Percentiles rank a stretch among this genome's conserved stretches.
phyloP scores from a whole-genome alignment of 2,329 filamentous ascomycete species.

The Phialophora expanda region DNA sequence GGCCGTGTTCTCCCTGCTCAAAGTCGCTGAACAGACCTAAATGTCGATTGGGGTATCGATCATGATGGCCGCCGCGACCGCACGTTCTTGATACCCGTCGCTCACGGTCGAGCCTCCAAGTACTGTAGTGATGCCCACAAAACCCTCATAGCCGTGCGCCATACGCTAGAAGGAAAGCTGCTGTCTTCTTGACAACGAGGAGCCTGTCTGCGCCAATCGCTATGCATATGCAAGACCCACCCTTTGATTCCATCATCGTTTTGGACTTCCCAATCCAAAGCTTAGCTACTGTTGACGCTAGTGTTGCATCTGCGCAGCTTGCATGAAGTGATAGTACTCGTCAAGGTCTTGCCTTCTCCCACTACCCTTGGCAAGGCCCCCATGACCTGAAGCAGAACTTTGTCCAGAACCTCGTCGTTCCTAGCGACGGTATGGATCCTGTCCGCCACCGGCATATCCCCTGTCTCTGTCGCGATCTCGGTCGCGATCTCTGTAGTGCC shows the following conservation, averaged over 20 bases:
- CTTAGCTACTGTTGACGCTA: neutral
- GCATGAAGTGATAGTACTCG: neutral
- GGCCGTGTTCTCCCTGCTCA: neutral
- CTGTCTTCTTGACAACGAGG: neutral
- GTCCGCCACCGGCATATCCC: slow-evolving; percentile 23
- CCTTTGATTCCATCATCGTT: neutral
- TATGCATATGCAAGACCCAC: slow-evolving; percentile 24
- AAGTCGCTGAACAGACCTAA: neutral
- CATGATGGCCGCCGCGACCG: neutral
- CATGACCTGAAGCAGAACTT: neutral
- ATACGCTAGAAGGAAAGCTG: slow-evolving; percentile 3
- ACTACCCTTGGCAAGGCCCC: neutral
- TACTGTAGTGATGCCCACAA: neutral
- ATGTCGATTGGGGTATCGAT: neutral
- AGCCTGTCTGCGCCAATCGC: slow-evolving; percentile 15
- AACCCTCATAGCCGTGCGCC: slow-evolving; percentile 4
- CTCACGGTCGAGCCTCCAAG: neutral
- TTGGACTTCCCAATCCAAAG: neutral
- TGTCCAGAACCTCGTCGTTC: slow-evolving; percentile 5
- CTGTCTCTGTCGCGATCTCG: slow-evolving; percentile 24
- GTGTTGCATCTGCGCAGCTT: neutral
- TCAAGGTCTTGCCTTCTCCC: neutral
- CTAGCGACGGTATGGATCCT: slow-evolving; percentile 27
- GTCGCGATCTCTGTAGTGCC: slow-evolving; percentile 17
- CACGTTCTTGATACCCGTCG: neutral